phyloP scores from a whole-genome alignment of 495 filamentous ascomycete genomes.

The Talaromyces proteolyticus region DNA sequence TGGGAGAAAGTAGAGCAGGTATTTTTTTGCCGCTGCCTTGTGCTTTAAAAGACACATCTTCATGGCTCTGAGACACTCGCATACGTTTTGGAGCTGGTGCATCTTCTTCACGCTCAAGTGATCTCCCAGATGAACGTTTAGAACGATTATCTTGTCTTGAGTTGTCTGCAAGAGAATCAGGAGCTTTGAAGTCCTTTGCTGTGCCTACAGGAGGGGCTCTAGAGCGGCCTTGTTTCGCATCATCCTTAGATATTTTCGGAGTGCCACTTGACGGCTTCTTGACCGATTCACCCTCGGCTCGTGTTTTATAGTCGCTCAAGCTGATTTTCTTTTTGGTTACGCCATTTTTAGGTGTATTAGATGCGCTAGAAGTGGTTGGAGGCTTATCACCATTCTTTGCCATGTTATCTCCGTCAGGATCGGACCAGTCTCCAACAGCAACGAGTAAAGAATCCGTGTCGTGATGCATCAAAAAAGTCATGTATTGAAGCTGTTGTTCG shows the following conservation, averaged over 20 bases:
- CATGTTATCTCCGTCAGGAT: slow-evolving; percentile 43
- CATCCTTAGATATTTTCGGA: slow-evolving; percentile 6
- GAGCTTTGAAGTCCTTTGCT: slow-evolving; percentile 10
- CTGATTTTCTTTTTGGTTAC: slow-evolving; percentile 44
- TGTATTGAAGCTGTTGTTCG: slow-evolving; percentile 49
- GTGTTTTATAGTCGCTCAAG: slow-evolving; percentile 44
- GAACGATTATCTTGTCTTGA: slow-evolving; percentile 11
- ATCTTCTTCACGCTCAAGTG: slow-evolving; percentile 16
- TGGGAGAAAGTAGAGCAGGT: slow-evolving; percentile 35
- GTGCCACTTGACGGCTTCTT: neutral
- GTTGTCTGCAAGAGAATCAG: slow-evolving; percentile 6
- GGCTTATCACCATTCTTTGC: slow-evolving; percentile 25
- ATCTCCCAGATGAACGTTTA: slow-evolving; percentile 23
- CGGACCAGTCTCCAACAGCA: slow-evolving; percentile 47
- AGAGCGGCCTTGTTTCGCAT: slow-evolving; percentile 12
- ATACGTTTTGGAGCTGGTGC: slow-evolving; percentile 23
- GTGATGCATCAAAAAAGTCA: slow-evolving; percentile 47
- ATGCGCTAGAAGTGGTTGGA: slow-evolving; percentile 20
- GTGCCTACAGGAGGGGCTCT: slow-evolving; percentile 14
- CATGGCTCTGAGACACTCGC: slow-evolving; percentile 22
- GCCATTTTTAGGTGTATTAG: slow-evolving; percentile 22
- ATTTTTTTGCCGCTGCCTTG: slow-evolving; percentile 18
- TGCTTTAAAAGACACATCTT: slow-evolving; percentile 14
- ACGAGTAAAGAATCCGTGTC: slow-evolving; percentile 39
- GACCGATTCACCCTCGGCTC: slow-evolving; percentile 23